A percentile compares a stretch with the other conserved stretches of the same genome.
phyloP scores from a whole-genome alignment of 805 yeast genomes.

The Teunomyces aglyptinius region DNA sequence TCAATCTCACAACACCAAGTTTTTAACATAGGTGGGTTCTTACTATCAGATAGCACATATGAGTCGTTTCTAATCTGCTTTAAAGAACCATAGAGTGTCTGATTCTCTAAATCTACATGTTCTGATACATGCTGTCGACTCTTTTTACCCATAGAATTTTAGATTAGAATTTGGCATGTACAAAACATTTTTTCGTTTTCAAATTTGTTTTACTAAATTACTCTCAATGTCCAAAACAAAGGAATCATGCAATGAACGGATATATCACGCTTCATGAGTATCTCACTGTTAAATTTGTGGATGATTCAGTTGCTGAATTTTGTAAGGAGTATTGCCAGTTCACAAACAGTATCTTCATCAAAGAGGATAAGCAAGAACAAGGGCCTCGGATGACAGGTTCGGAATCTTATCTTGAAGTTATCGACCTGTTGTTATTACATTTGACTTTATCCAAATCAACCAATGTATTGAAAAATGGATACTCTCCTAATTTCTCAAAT shows the following conservation, averaged over 20 bases:
- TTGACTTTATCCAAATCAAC: constrained; percentile 24
- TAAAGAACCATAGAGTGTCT: constrained; percentile 44
- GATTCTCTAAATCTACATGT: constrained; percentile 45
- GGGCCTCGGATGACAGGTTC: not conserved
- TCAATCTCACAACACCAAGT: constrained; percentile 51
- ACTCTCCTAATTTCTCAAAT: constrained; percentile 10
- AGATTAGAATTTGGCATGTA: not conserved
- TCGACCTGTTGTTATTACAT: constrained; percentile 41
- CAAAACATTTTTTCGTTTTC: not conserved
- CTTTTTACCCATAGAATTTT: not conserved
- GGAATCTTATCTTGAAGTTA: constrained; percentile 20
- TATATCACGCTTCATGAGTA: not conserved
- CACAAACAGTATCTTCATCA: not conserved
- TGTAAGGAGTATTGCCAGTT: not conserved
- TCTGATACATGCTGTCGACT: constrained; percentile 3
- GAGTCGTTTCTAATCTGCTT: constrained; percentile 41
- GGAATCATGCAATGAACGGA: not conserved
- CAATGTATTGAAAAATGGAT: constrained; percentile 46
- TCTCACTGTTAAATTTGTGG: not conserved
- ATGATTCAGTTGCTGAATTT: not conserved
- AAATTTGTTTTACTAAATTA: not conserved
- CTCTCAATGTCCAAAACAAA: not conserved
- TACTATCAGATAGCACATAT: constrained; percentile 2
- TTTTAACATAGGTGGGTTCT: constrained; percentile 25
- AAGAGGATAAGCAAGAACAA: not conserved